Percentiles rank a stretch among this genome's conserved stretches.
phyloP scores from a whole-genome alignment of 2,329 filamentous ascomycete species.

The Nectriaceae sp. region DNA sequence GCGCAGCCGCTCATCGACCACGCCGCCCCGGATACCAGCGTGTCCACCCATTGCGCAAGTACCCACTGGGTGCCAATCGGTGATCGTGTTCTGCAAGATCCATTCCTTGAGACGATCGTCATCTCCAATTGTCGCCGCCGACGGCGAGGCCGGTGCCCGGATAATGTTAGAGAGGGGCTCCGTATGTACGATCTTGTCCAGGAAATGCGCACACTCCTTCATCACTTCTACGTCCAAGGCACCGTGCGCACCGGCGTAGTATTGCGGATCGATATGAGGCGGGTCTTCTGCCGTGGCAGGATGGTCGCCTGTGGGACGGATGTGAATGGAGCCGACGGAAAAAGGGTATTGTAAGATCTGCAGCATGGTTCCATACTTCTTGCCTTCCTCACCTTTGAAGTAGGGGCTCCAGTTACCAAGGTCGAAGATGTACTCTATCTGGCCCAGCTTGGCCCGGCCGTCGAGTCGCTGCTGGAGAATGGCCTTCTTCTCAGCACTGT shows the following conservation, averaged over 20 bases:
- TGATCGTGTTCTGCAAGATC: conserved; percentile 32
- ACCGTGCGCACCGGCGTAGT: conserved; percentile 42
- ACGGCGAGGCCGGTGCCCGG: conserved; percentile 27
- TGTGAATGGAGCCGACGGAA: conserved; percentile 49
- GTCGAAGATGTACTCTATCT: conserved; percentile 52
- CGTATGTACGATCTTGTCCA: conserved; percentile 39
- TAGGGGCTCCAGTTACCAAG: conserved; percentile 47
- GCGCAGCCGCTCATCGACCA: conserved; percentile 30
- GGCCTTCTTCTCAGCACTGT: conserved; percentile 24
- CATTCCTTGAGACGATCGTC: conserved; percentile 22
- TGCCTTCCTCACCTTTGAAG: conserved; percentile 36
- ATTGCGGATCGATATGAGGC: conserved; percentile 44
- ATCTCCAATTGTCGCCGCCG: conserved; percentile 17
- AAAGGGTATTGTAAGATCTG: conserved; percentile 55
- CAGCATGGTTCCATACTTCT: conserved; percentile 50
- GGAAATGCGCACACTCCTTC: conserved; percentile 41
- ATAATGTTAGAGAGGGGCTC: conserved; percentile 41
- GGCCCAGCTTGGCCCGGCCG: conserved; percentile 37
- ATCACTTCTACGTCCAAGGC: conserved; percentile 46
- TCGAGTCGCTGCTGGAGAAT: conserved; percentile 37
- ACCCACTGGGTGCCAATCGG: conserved; percentile 43
- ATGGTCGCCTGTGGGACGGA: conserved; percentile 26
- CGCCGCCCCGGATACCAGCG: conserved; percentile 31
- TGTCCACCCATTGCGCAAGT: conserved; percentile 36
- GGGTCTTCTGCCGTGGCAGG: conserved; percentile 22